Evolutionary conservation across 2,329 filamentous ascomycete species (phyloP).

Genomic region (Cordyceps tenuipes): DNA sequence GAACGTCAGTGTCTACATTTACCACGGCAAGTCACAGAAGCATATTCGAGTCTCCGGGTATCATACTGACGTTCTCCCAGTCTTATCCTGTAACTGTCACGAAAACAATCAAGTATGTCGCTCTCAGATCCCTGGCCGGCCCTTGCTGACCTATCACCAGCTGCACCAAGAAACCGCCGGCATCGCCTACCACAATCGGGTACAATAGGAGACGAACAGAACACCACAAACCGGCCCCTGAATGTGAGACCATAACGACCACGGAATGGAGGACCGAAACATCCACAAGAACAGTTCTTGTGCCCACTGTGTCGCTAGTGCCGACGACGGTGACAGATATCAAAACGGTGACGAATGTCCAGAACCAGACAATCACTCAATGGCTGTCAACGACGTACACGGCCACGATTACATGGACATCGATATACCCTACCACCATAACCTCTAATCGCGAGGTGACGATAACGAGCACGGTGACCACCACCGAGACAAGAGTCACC

Average conservation of each 20-base stretch:
- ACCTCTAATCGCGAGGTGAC: background rate
- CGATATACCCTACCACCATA: background rate
- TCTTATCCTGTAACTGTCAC: conserved; percentile 13
- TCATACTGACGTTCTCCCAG: background rate
- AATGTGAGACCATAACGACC: conserved; percentile 8
- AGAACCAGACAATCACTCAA: background rate
- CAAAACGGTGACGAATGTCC: background rate
- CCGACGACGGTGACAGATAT: background rate
- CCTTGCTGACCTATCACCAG: background rate
- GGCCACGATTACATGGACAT: background rate
- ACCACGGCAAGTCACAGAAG: background rate
- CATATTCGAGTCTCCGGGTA: background rate
- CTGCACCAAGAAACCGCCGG: conserved; percentile 4
- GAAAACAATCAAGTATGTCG: conserved; percentile 10
- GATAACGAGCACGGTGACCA: background rate
- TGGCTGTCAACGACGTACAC: conserved; percentile 10
- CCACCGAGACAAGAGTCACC: conserved; percentile 10
- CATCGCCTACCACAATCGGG: background rate
- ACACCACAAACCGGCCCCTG: background rate
- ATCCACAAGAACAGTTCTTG: conserved; percentile 10
- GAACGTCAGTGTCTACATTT: background rate
- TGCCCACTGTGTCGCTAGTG: background rate
- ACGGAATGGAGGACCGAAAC: conserved; percentile 2
- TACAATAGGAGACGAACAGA: background rate
- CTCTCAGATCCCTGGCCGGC: background rate